phyloP scores from a whole-genome alignment of 75 land plant genomes.

The Cupressus sempervirens region DNA sequence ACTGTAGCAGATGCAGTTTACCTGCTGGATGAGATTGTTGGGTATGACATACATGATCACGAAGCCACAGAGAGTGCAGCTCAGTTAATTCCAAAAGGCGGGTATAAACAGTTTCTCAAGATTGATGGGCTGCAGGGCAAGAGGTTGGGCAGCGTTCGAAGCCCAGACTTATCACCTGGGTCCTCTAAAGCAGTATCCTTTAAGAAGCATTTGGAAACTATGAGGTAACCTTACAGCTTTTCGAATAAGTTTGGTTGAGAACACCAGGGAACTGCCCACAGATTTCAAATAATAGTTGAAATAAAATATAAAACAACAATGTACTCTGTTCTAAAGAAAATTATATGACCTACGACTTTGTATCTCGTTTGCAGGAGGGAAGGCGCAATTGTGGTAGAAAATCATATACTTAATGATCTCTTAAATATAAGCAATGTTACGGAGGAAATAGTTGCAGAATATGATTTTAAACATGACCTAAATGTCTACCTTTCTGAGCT shows the following conservation, averaged over 20 bases:
- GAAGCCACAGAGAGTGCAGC: slow-evolving; percentile 35
- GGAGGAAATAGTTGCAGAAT: not conserved
- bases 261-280: not conserved
- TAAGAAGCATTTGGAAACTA: slow-evolving; percentile 19
- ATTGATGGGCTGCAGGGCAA: slow-evolving; percentile 44
- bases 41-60: slow-evolving; percentile 41
- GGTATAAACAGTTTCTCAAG: slow-evolving; percentile 59
- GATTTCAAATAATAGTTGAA: not conserved
- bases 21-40: slow-evolving; percentile 59
- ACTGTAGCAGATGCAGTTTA: slow-evolving; percentile 64
- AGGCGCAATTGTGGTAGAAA: slow-evolving; percentile 16
- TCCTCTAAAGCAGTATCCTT: not conserved
- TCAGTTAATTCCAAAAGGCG: slow-evolving; percentile 52
- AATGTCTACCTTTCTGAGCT: slow-evolving; percentile 18
- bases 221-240: slow-evolving; percentile 15
- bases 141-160: slow-evolving; percentile 47
- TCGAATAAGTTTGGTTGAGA: not conserved
- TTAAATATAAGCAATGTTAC: not conserved
- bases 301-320: not conserved
- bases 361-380: slow-evolving; percentile 8
- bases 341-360: not conserved
- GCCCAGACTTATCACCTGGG: not conserved
- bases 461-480: slow-evolving; percentile 21
- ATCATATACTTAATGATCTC: not conserved
- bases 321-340: not conserved